Evolutionary conservation across 805 yeast genomes (phyloP).

Genomic region (Ogataea naganishii): DNA sequence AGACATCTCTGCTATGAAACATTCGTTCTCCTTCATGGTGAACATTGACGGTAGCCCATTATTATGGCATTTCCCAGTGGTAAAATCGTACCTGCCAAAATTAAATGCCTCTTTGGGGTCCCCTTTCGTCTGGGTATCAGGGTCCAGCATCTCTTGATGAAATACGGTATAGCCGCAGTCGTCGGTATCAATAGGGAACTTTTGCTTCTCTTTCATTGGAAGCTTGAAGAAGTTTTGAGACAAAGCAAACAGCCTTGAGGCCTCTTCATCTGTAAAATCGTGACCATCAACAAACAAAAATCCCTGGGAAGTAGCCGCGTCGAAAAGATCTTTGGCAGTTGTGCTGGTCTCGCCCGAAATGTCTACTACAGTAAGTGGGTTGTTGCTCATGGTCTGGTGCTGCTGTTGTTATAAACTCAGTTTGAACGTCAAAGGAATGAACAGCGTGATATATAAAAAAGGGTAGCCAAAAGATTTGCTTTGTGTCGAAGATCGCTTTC

Average conservation of each 20-base stretch:
- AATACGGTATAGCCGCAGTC: slow-evolving; percentile 39
- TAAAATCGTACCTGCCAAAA: slow-evolving; percentile 41
- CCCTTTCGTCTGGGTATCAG: slow-evolving; percentile 27
- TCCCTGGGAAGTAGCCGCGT: slow-evolving; percentile 43
- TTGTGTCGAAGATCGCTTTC: too few species aligned
- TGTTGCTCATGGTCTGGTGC: too few species aligned
- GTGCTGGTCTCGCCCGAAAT: slow-evolving; percentile 20
- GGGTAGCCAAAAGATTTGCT: too few species aligned
- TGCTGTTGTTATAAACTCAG: too few species aligned
- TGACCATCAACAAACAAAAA: slow-evolving; percentile 46
- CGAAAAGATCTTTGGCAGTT: slow-evolving; percentile 30
- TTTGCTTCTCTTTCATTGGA: slow-evolving; percentile 25
- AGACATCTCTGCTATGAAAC: slow-evolving; percentile 24
- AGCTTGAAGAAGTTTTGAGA: slow-evolving; percentile 30
- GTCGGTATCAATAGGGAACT: slow-evolving; percentile 24
- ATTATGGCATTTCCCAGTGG: slow-evolving; percentile 30
- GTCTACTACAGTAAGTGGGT: slow-evolving; percentile 39
- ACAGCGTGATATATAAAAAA: too few species aligned
- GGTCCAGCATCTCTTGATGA: slow-evolving; percentile 41
- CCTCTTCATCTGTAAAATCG: slow-evolving; percentile 35
- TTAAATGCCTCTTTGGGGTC: slow-evolving; percentile 67
- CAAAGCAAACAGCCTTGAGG: slow-evolving; percentile 18
- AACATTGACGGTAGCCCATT: slow-evolving; percentile 43
- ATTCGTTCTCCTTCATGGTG: slow-evolving; percentile 25
- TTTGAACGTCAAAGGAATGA: too few species aligned